Base-by-base conservation (phyloP, 257 asterid species). In the Lantana camara region DNA sequence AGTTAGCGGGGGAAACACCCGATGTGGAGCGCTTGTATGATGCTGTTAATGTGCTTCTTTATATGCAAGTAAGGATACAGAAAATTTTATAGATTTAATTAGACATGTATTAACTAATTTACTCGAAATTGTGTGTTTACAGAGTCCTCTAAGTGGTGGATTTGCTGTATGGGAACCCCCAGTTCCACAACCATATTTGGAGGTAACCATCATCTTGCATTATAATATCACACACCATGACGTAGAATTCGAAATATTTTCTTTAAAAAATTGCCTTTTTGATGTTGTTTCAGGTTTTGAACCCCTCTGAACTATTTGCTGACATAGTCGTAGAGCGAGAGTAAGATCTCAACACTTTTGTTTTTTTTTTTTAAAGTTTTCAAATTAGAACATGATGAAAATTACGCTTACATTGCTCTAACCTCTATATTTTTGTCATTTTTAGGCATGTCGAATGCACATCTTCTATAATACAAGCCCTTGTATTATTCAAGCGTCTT, bases 261-360 rank as follows among this genome's bases (percentile, higher is more conserved):
- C 32, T 27, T 27, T 2, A 27, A 27, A 27, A 27, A 27, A 2
- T 2, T 24, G 1, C 23, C 19, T n/a, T 40, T n/a, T 49, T 32
- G 22, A 52, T 35, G 10, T 21, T 41, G 4, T 34, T 55, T 51
- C 67, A 84, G 85, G 80, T 75, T 51, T 69, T 90, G 79, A 90
- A 90, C 68, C 96, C 97, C 24, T 81, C 97, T 0, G 96, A 90
- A 74, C 74, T 87, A 15, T 87, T 90, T 55, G 96, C 91, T 0
- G 95, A 87, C 64, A 83, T 85, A 27, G 90, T 90, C 7, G 88
- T 90, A 4, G 97, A 90, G 67, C 72, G 77, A 71, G 95, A 87
- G 96, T 90, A 80, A 65, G 89, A 69, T 59, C 54, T 54, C 44
- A 3, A 9, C 40, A 53, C 24, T 34, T 14, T 5, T 19, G 41